Base-by-base conservation (phyloP, 2,329 filamentous ascomycete genomes). In the Epichloe elymi region DNA sequence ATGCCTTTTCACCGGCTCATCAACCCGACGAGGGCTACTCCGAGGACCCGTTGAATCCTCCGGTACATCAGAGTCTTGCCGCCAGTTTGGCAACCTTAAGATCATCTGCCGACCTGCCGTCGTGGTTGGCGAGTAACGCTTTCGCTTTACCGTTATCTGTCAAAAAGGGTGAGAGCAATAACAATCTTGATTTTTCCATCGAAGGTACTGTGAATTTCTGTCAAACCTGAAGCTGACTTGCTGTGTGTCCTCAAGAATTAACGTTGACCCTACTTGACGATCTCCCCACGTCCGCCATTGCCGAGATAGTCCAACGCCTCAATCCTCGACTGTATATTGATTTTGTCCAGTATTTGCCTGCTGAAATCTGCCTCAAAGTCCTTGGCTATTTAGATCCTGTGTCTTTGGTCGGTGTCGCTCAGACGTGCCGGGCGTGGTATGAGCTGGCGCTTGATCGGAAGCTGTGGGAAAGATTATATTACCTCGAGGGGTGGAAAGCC, bases 311-410 rank as follows among this genome's bases (percentile, higher is more conserved):
- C 45, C 80, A 90, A 50, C 79, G 84, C 56, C 72, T 95, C 17
- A 86, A 83, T 55, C 87, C 89, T 4, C 78, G 90, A 49, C 82
- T 97, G 3, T 90, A 96, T 67, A 91, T 96, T 69, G 88, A 98
- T 68, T 95, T 95, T 50, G 82, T 95, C 41, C 74, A 80, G 56
- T 82, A 88, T 60, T 79, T 98, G 0, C 93, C 93, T 0, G 82
- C 87, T 26, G 93, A 98, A 65, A 86, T 98, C 60, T 94, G 88
- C 54, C 82, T 93, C 43, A 85, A 94, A 61, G 85, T 97, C 43
- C 83, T 98, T 42, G 83, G 85, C 15, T 93, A 89, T 62, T 82
- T 98, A 47, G 86, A 90, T 50, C 85, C 89, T 1, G 66, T 81
- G 30, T 93, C 89, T 0, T 74, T 98, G 39, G 75, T 97, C 51